Evolutionary conservation across 2,329 filamentous ascomycete genomes (phyloP), one percentile per base, ranked within the genome.

Genomic region (Neonectria neomacrospora): DNA sequence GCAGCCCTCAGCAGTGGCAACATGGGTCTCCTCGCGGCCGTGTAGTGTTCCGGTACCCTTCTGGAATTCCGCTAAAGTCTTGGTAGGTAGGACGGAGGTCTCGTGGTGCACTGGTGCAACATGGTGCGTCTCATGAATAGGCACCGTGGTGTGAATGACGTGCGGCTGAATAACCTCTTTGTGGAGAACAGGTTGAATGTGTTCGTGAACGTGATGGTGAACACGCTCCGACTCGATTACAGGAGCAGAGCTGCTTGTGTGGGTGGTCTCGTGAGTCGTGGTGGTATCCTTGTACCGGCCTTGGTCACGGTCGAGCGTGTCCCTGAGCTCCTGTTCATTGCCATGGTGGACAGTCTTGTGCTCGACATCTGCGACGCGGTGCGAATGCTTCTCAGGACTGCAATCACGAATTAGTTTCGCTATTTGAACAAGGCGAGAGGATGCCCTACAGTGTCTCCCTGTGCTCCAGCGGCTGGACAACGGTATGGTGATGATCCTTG

Each of bases 121-220:
- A 71, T 92, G 88, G 73, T 93, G 90, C 2, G 86, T 85, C 78
- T 93, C 91, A 67, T 93, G 90, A 44, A 93, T 84, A 0, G 90
- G 91, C 0, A 91, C 82, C 1, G 89, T 92, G 23, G 88, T 92
- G 80, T 93, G 91, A 1, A 92, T 82, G 3, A 93, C 85, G 16
- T 87, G 83, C 2, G 89, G 89, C 67, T 91, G 86, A 28, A 92
- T 80, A 1, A 85, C 87, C 68, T 92, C 88, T 74, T 91, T 91
- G 54, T 93, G 82, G 37, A 93, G 81, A 1, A 93, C 84, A 0
- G 90, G 90, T 75, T 93, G 89, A 51, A 93, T 85, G 30, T 86
- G 88, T 76, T 92, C 89, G 66, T 91, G 88, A 3, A 91, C 83
- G 57, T 86, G 80, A 58, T 82, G 78, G 58, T 77, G 74, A 0